Evolutionary conservation across 805 yeast genomes (phyloP), one percentile per base, ranked within the genome.

Genomic region (Spathaspora passalidarum): DNA sequence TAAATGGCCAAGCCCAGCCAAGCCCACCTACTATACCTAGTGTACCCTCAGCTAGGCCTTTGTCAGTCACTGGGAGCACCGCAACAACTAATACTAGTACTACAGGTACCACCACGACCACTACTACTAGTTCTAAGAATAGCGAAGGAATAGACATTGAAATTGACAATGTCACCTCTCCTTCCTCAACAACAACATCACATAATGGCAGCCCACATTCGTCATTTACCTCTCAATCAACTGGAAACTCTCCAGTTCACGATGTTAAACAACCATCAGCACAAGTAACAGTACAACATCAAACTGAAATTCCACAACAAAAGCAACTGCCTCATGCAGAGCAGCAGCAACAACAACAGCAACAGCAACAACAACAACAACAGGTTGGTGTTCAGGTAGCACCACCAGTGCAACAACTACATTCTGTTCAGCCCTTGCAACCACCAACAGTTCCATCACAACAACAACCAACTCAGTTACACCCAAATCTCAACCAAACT

Each of bases 151-250:
- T 61, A 41, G 63, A 62, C 35, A 56, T 62, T 18, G 68, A 63
- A 36, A 43, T 60, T 32, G 66, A 64, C 44, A 57, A 56, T 10
- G 56, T 55, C 11, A 60, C 69, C 1, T 50, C 61, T 17, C 44
- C 50, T 26, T 43, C 53, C 2, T 46, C 52, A 13, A 38, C 46
- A 20, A 38, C 51, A 10, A 45, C 53, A 23, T 42, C 53, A 4
- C 37, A 58, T 22, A 59, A 55, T 44, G 68, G 58, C 22, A 63
- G 69, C 19, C 73, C 73, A 0, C 70, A 60, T 44, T 58, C 66
- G 5, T 63, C 69, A 4, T 67, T 65, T 50, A 65, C 73, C 3
- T 65, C 70, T 23, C 71, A 68, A 54, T 61, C 67, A 7, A 56
- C 67, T 9, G 67, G 60, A 17, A 66, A 63, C 58, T 67, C 72